These are phyloP conservation scores for Acanthochlamys bracteata DNA, from an alignment of 106 monocot species.

Conservation along the genomic window DNA sequence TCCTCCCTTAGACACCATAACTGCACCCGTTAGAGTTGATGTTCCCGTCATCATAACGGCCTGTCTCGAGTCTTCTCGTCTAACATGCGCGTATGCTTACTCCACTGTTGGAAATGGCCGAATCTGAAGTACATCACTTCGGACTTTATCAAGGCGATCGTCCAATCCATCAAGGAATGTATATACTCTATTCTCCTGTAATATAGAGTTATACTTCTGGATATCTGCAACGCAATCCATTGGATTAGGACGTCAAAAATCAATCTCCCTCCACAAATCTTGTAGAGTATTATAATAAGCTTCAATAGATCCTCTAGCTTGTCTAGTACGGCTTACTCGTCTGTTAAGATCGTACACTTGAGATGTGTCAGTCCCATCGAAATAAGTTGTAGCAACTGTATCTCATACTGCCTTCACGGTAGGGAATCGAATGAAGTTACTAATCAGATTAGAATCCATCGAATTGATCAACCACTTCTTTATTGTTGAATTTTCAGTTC, in stretches of 20 bases:
- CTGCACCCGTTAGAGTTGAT: background rate
- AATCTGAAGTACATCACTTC: background rate
- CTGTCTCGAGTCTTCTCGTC: background rate
- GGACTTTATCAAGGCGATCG: background rate
- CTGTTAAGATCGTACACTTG: background rate
- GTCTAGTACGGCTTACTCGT: background rate
- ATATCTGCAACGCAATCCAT: background rate
- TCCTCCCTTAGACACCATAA: background rate
- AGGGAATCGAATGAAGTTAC: background rate
- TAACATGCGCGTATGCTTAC: background rate
- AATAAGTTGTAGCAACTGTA: background rate
- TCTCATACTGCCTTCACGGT: background rate
- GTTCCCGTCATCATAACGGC: background rate
- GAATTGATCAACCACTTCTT: background rate
- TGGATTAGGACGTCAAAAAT: conserved; percentile 8
- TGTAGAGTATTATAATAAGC: conserved; percentile 8
- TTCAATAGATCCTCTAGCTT: conserved; percentile 10
- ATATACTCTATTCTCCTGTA: background rate
- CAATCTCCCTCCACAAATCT: conserved; percentile 14
- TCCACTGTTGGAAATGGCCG: background rate
- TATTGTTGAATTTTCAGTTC: background rate
- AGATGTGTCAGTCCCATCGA: background rate
- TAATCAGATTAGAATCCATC: background rate
- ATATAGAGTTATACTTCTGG: background rate
- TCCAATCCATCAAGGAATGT: background rate